Evolutionary conservation across 495 filamentous ascomycete species (phyloP).

Genomic region (Podospora pseudopauciseta): DNA sequence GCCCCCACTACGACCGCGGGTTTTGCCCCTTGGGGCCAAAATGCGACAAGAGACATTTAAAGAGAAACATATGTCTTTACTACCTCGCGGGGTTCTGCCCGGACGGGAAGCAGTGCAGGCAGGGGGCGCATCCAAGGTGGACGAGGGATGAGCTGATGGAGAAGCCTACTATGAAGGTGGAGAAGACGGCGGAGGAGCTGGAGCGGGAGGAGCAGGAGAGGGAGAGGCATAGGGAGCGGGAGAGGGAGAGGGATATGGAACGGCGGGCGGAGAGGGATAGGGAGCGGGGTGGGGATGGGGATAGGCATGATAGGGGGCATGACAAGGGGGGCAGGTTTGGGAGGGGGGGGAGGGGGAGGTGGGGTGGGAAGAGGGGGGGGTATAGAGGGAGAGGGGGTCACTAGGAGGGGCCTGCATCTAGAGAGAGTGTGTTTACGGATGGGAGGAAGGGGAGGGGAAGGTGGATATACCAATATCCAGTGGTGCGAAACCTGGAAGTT

Average conservation of each 20-base stretch:
- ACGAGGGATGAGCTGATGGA: slow-evolving; percentile 58
- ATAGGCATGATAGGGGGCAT: slow-evolving; percentile 26
- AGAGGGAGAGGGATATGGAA: slow-evolving; percentile 30
- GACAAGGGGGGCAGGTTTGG: slow-evolving; percentile 31
- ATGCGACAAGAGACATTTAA: slow-evolving; percentile 82
- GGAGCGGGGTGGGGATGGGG: slow-evolving; percentile 29
- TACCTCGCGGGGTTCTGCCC: slow-evolving; percentile 96
- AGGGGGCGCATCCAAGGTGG: slow-evolving; percentile 80
- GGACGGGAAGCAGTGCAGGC: slow-evolving; percentile 65
- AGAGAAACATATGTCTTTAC: slow-evolving; percentile 71
- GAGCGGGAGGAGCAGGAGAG: slow-evolving; percentile 8
- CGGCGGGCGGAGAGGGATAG: slow-evolving; percentile 28
- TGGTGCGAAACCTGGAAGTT: too few relatives aligned
- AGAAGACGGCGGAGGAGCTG: slow-evolving; percentile 40
- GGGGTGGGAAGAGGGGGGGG: slow-evolving; percentile 14
- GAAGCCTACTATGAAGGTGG: slow-evolving; percentile 62
- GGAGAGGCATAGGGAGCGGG: slow-evolving; percentile 21
- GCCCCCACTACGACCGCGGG: slow-evolving; percentile 91
- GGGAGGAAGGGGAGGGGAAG: neutral
- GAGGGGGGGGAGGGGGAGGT: slow-evolving; percentile 19
- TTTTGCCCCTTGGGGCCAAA: slow-evolving; percentile 87
- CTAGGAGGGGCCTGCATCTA: slow-evolving; percentile 3
- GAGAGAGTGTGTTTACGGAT: neutral
- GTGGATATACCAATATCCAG: too few relatives aligned
- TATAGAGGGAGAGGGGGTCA: slow-evolving; percentile 7